A percentile compares a stretch with the other conserved stretches of the same genome.
Conservation (phyloP, 23 red algal genomes). For the Pyropia yezoensis region DNA sequence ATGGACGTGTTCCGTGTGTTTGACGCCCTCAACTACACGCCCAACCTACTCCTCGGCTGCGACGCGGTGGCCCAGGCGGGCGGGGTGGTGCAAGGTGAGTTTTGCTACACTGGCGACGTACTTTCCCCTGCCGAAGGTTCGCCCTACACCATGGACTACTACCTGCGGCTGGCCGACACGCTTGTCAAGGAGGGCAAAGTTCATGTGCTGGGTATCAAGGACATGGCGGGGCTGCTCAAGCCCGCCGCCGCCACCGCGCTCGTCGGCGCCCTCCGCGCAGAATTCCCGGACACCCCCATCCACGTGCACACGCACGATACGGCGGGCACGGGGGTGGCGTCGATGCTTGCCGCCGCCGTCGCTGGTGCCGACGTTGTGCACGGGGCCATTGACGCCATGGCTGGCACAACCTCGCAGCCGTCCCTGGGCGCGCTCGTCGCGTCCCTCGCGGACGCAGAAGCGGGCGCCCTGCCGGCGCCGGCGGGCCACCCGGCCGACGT, state of each 20-base stretch:
- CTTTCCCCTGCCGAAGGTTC: background rate
- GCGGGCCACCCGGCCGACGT: background rate
- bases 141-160: conserved; percentile 5
- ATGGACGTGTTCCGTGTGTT: conserved; percentile 14
- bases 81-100: conserved; percentile 5
- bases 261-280: background rate
- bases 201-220: conserved; percentile 16
- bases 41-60: background rate
- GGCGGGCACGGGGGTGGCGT: conserved; percentile 3
- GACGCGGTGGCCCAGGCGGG: conserved; percentile 1
- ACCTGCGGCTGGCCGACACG: conserved; percentile 2
- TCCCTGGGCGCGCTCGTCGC: background rate
- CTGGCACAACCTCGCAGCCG: conserved; percentile 6
- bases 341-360: conserved; percentile 4
- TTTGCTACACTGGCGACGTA: conserved; percentile 16
- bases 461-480: background rate
- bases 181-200: background rate
- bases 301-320: conserved; percentile 18
- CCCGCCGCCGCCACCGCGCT: background rate
- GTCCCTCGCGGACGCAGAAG: background rate
- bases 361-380: conserved; percentile 9
- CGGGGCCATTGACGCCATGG: conserved; percentile 7
- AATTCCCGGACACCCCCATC: conserved; percentile 6
- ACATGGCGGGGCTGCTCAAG: conserved; percentile 14
- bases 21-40: conserved; percentile 7